Evolutionary conservation across 768 basidiomycete genomes (phyloP), one percentile per base, ranked within the genome.

Genomic region (Chalciporus chontae): DNA sequence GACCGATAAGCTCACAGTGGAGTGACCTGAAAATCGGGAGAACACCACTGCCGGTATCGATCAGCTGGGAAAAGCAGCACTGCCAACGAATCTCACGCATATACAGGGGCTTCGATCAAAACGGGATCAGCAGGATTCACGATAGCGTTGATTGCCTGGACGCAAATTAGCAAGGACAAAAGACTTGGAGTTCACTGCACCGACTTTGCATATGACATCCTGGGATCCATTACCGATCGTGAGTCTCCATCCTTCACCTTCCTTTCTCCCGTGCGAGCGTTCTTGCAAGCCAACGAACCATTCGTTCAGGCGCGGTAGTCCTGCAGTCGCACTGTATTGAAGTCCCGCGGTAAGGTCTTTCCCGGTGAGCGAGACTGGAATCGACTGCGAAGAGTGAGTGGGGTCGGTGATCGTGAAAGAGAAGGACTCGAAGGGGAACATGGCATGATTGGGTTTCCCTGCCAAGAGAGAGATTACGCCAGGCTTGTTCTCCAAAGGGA

Each of bases 361-460:
- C 0, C 73, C 76, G n/a, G 73, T 72, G 41, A 95, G 70, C 1
- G 71, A 73, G 43, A 93, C 64, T 0, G 73, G 65, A 2, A 71
- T 69, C 27, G 83, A 79, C 46, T 74, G 64, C 17, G 60, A 53
- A 10, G 72, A 70, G 48, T 78, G 69, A 19, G 63, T 66, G 3
- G 79, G 79, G 10, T 80, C 78, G 17, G 75, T 71, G 4, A 82
- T 75, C 2, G 74, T 79, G 66, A 90, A 82, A 48, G 78, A 83
- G 57, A 98, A 72, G 0, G 85, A 83, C 2, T 84, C 83, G 71
- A 98, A 90, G 1, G 95, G 95, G 72, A 97, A 98, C 17, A 90
- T 87, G n/a, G 77, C 73, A 8, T 84, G 77, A 61, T 95, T 94
- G 6, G 95, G 95, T 67, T 94, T 93, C 23, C 95, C 95, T 0